These are phyloP conservation scores for Dactylonectria estremocensis DNA, from an alignment of 2,329 filamentous ascomycete genomes.

Conservation along the genomic window DNA sequence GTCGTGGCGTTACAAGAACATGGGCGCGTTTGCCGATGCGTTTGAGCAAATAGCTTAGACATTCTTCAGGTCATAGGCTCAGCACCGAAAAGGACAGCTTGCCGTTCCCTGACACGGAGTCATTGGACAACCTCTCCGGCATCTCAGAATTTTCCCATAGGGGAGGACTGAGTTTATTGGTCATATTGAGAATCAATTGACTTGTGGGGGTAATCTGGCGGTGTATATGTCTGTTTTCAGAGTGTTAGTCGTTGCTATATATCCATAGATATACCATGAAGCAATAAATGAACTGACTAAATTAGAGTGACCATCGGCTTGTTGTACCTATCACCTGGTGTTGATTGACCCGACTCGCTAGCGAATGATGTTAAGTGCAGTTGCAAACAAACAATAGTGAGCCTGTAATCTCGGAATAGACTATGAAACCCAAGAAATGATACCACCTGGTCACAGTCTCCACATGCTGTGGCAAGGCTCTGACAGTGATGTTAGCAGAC, in stretches of 20 bases:
- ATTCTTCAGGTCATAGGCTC: background rate
- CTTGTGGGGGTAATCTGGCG: background rate
- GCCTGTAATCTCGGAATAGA: too few relatives aligned
- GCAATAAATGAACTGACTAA: background rate
- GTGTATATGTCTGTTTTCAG: background rate
- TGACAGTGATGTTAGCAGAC: background rate
- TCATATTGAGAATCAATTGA: background rate
- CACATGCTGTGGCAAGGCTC: background rate
- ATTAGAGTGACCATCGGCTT: background rate
- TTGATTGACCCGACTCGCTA: background rate
- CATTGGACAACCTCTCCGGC: background rate
- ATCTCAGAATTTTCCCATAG: background rate
- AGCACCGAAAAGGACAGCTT: background rate
- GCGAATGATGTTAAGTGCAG: too few relatives aligned
- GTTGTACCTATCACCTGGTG: background rate
- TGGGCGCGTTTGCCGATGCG: constrained; percentile 21
- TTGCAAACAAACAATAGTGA: too few relatives aligned
- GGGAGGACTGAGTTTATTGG: background rate
- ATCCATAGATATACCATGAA: background rate
- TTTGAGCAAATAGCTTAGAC: constrained; percentile 15
- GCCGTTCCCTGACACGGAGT: background rate
- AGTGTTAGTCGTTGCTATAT: background rate
- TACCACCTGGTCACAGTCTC: background rate
- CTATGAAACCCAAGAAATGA: too few relatives aligned
- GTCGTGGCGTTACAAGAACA: constrained; percentile 24